These are phyloP conservation scores for Trifolium fragiferum DNA, from an alignment of 306 rosid genomes.

Conservation along the genomic window DNA sequence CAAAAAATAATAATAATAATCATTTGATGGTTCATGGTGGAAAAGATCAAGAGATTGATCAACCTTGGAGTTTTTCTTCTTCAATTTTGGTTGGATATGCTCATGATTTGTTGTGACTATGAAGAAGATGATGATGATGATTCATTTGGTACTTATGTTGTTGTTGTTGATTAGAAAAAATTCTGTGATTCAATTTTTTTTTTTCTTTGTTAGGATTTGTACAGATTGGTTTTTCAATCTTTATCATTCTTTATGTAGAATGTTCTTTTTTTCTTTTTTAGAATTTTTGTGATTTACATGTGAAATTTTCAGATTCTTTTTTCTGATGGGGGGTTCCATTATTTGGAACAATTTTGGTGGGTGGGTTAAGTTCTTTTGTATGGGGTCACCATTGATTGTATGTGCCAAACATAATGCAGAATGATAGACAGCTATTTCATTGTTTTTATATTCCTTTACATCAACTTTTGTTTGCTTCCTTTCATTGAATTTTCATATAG, in stretches of 20 bases:
- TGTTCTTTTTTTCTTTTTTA: not conserved
- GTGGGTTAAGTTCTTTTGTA: slow-evolving; percentile 44
- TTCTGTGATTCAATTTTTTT: slow-evolving; percentile 43
- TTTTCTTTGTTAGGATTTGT: slow-evolving; percentile 51
- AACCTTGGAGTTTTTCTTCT: slow-evolving; percentile 51
- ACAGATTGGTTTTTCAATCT: slow-evolving; percentile 49
- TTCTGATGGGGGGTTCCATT: slow-evolving; percentile 49
- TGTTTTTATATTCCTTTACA: slow-evolving; percentile 28
- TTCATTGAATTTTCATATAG: not conserved
- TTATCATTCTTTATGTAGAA: slow-evolving; percentile 49
- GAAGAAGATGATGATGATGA: not conserved
- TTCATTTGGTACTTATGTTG: slow-evolving; percentile 34
- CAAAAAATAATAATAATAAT: not conserved
- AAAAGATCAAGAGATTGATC: slow-evolving; percentile 20
- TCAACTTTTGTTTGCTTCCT: slow-evolving; percentile 31
- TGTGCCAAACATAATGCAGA: slow-evolving; percentile 34
- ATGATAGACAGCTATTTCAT: slow-evolving; percentile 45
- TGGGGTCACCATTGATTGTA: slow-evolving; percentile 46
- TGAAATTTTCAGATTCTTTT: slow-evolving; percentile 39
- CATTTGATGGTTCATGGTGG: slow-evolving; percentile 1
- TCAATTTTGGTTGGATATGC: slow-evolving; percentile 57
- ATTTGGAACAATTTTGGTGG: slow-evolving; percentile 65
- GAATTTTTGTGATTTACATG: slow-evolving; percentile 27
- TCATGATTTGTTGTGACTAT: slow-evolving; percentile 50
- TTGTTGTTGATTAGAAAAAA: slow-evolving; percentile 38